Conservation (phyloP, 1,284 basidiomycete species). For the Golubevia pallescens region DNA sequence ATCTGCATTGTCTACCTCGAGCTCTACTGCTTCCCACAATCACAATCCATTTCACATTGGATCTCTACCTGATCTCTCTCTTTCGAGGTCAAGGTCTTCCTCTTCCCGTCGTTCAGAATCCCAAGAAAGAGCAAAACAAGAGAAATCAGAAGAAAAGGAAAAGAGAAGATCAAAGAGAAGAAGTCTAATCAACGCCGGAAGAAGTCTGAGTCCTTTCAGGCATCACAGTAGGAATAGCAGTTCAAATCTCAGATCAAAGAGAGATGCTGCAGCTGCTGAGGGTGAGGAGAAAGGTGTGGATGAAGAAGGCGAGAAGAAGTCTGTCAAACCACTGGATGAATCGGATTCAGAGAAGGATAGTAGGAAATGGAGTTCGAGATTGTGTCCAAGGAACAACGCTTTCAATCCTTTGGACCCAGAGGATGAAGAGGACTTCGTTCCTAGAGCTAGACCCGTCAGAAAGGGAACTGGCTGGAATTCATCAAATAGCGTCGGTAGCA, state of each 20-base stretch:
- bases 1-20: too few species aligned
- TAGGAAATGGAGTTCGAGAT: too few species aligned
- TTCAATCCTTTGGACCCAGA: too few species aligned
- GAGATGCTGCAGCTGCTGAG: neutral
- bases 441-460: too few species aligned
- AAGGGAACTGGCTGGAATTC: too few species aligned
- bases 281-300: constrained; percentile 1
- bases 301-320: constrained; percentile 1
- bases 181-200: constrained; percentile 7
- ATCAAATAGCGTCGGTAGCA: too few species aligned
- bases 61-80: constrained; percentile 12
- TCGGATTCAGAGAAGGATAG: too few species aligned
- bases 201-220: constrained; percentile 10
- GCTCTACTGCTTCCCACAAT: too few species aligned
- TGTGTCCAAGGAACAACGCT: too few species aligned
- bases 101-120: neutral
- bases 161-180: constrained; percentile 7
- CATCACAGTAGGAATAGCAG: constrained; percentile 2
- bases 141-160: neutral
- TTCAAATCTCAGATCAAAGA: neutral
- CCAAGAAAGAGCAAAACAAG: neutral
- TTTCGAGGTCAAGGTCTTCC: constrained; percentile 1
- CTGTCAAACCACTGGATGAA: neutral
- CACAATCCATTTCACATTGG: constrained; percentile 23
- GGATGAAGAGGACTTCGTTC: too few species aligned